Base-by-base conservation (phyloP, 1,284 basidiomycete species). In the Jaminaea rosea region DNA sequence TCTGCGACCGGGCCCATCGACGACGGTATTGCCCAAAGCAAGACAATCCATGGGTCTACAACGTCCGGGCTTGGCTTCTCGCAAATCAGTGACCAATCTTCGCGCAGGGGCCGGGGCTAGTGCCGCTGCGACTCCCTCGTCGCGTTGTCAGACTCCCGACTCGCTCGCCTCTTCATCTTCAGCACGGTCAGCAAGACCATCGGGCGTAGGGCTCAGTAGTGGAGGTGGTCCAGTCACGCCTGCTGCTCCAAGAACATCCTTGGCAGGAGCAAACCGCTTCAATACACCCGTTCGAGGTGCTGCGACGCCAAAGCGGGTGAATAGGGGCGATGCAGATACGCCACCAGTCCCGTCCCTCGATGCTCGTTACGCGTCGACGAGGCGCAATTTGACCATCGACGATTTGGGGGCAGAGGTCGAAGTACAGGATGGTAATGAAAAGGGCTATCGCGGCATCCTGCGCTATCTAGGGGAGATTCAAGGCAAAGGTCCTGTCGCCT, bases 401-500 rank as follows among this genome's bases (percentile, higher is more conserved):
- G 68, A 71, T 46, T 9, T 59, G 7, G 68, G 69, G 50, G 65
- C 65, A 26, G 63, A 56, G 8, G 59, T 56, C 27, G 59, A 60
- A 26, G 53, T 69, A 13, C 13, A 11, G 11, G 39, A 42, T 13
- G 39, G 39, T 7, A 23, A 42, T 5, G 39, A 42, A 23, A 24
- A 42, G 19, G 39, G 44, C 13, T 46, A 44, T 15, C 56, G 57
- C 13, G 70, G 70, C 37, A 65, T 70, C 1, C 58, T 73, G 31
- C 62, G 70, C 41, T 63, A 68, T 47, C 58, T 72, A 36, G 70
- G 70, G 2, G 56, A 63, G 0, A 67, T 73, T 10, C 46, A 64
- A 2, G 60, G 60, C 56, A 62, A 60, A 39, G 28, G 39, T 6
- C 47, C 59, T 11, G 70, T 67, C 27, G 53, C 56, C 49, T 73